A percentile compares a stretch with the other conserved stretches of the same genome.
These are phyloP conservation scores for Podaxis sp. DNA, from an alignment of 768 basidiomycete genomes.

Conservation along the genomic window DNA sequence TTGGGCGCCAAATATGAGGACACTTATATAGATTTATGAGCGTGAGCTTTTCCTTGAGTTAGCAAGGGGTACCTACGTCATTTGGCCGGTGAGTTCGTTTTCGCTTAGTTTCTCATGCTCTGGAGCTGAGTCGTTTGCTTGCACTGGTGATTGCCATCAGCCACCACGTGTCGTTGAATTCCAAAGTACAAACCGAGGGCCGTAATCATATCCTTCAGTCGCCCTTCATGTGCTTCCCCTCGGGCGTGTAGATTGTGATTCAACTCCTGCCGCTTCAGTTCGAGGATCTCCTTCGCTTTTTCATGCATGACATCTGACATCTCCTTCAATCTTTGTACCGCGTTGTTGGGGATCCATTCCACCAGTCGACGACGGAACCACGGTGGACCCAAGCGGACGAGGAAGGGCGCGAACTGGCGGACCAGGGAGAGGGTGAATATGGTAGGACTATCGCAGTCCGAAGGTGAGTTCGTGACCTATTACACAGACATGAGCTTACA, in stretches of 20 bases:
- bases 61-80: conserved; percentile 33
- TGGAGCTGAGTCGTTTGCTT: conserved; percentile 32
- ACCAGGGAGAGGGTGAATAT: conserved; percentile 40
- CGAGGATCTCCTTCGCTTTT: conserved; percentile 35
- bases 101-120: conserved; percentile 34
- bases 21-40: conserved; percentile 22
- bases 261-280: conserved; percentile 29
- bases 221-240: conserved; percentile 18
- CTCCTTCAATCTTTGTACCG: conserved; percentile 36
- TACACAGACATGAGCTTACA: conserved; percentile 25
- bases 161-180: not conserved
- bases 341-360: conserved; percentile 32
- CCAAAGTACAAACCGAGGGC: conserved; percentile 34
- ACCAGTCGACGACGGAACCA: conserved; percentile 39
- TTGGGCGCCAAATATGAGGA: conserved; percentile 46
- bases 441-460: conserved; percentile 31
- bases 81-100: conserved; percentile 41
- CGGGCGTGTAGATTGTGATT: conserved; percentile 13
- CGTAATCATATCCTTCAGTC: conserved; percentile 46
- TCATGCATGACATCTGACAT: conserved; percentile 48
- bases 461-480: not conserved
- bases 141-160: conserved; percentile 21
- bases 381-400: conserved; percentile 36
- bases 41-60: not conserved
- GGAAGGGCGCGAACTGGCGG: conserved; percentile 41